Evolutionary conservation across 345 rosid genomes (phyloP), one percentile per base, ranked within the genome.

Genomic region (Anacardium occidentale): DNA sequence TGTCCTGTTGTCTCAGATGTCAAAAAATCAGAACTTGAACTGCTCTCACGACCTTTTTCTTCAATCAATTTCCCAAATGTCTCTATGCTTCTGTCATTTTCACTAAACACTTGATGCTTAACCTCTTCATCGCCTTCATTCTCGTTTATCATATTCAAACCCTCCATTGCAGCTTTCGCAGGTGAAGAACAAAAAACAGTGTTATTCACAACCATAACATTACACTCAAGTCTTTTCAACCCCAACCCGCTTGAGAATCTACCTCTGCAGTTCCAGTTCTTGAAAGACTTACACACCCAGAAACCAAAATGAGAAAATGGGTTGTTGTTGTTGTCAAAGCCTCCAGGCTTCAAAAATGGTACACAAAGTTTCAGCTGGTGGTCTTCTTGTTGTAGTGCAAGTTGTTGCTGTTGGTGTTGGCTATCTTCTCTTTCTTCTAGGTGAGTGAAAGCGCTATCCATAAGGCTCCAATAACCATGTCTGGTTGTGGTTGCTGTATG

Each of bases 21-120:
- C 79, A 85, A 82, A 72, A 86, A 84, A 62, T 85, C 92, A 10
- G 94, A 96, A 78, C 96, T 86, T 70, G 90, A 88, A 75, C 96
- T 86, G 77, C 94, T 92, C 74, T 85, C 91, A 72, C 89, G 76
- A 24, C 74, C 85, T 60, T 84, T 79, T 62, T 76, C 88, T 75
- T 83, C 89, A 76, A 83, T 71, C 71, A 86, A 76, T 24, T 85
- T 86, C 55, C 77, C 87, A 80, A 86, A 88, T 15, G 81, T 78
- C 80, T 78, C 82, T 54, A 74, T 47, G 66, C 75, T 76, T 64
- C 73, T 76, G 26, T 62, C 81, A 48, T 74, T 79, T 67, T 67
- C 85, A 53, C 59, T 24, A 53, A 59, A 59, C 57, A 29, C 69
- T 50, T 73, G 87, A 34, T 77, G 76, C 40, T 74, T 73, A 47